Conservation (phyloP, 129 eudicot species). For the Helichrysum umbraculigerum region DNA sequence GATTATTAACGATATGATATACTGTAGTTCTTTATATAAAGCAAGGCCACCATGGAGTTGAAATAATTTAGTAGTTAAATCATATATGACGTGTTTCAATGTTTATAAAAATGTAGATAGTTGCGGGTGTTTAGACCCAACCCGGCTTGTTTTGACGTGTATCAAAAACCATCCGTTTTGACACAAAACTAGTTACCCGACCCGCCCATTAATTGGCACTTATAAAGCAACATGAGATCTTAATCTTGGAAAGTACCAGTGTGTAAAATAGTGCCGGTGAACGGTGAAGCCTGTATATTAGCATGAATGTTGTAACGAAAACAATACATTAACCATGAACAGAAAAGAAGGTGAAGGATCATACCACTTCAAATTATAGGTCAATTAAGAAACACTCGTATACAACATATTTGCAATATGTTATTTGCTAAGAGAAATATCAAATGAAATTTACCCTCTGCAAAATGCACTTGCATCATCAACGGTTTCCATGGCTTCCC, state of each 20-base stretch:
- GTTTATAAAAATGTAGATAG: not conserved
- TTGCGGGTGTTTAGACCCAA: not conserved
- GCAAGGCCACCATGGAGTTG: too few relatives aligned
- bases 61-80: too few relatives aligned
- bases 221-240: conserved; percentile 2
- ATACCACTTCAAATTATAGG: too few relatives aligned
- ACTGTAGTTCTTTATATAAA: too few relatives aligned
- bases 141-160: not conserved
- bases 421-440: not conserved
- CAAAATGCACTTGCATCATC: not conserved
- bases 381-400: not conserved
- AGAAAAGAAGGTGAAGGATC: too few relatives aligned
- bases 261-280: conserved; percentile 80
- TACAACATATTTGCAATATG: not conserved
- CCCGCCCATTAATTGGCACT: conserved; percentile 12
- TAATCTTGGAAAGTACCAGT: conserved; percentile 48
- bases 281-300: conserved; percentile 72
- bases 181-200: not conserved
- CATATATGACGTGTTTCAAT: not conserved
- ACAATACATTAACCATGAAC: conserved; percentile 14
- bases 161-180: not conserved
- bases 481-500: not conserved
- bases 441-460: not conserved
- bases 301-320: conserved; percentile 63
- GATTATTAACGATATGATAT: too few relatives aligned